Evolutionary conservation across 352 stramenopile species (phyloP).

Genomic region (Phytophthora citricola): DNA sequence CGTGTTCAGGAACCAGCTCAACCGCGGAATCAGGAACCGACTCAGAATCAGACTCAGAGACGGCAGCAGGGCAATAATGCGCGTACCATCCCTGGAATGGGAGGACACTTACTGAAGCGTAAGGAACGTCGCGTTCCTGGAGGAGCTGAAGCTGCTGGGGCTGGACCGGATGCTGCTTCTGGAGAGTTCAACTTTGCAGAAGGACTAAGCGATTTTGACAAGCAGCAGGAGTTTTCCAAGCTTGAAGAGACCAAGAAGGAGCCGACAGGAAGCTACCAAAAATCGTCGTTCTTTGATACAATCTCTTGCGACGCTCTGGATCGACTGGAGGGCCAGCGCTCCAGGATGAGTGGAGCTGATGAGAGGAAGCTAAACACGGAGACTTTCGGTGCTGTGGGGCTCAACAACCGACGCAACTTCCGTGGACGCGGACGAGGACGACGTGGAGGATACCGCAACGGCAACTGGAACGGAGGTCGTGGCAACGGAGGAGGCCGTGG

Average conservation of each 20-base stretch:
- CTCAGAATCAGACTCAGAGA: constrained; percentile 19
- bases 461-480: constrained; percentile 44
- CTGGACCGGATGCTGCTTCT: constrained; percentile 31
- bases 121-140: constrained; percentile 73
- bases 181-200: constrained; percentile 82
- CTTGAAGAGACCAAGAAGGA: constrained; percentile 47
- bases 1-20: constrained; percentile 10
- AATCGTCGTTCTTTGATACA: constrained; percentile 91
- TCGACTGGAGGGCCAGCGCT: constrained; percentile 72
- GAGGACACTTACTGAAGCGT: constrained; percentile 78
- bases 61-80: constrained; percentile 28
- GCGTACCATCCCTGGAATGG: constrained; percentile 85
- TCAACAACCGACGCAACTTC: constrained; percentile 88
- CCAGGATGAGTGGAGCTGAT: constrained; percentile 71
- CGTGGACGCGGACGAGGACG: constrained; percentile 63
- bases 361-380: constrained; percentile 91
- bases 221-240: constrained; percentile 84
- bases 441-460: constrained; percentile 44
- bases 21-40: constrained; percentile 21
- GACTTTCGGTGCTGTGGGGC: constrained; percentile 86
- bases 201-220: constrained; percentile 73
- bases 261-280: constrained; percentile 81
- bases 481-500: constrained; percentile 33
- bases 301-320: constrained; percentile 91
- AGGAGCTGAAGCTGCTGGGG: constrained; percentile 20